Base-by-base conservation (phyloP, 331 rosid species). In the Prunus yedoensis region DNA sequence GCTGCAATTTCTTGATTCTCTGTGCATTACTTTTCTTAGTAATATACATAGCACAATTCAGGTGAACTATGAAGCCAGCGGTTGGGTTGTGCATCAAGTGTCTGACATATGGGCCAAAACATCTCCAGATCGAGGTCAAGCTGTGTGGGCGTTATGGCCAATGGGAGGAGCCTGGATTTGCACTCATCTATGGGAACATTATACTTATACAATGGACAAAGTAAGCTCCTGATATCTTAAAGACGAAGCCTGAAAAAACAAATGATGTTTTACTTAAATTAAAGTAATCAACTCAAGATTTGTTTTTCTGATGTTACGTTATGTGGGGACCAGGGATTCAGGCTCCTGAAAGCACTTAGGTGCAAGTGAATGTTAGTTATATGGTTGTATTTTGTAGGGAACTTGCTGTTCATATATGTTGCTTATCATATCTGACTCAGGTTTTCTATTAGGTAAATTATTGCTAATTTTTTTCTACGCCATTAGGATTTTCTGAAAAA, bases 101-200 rank as follows among this genome's bases (percentile, higher is more conserved):
- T 87, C 98, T 43, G 97, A 94, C 78, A 66, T 90, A 81, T 94
- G 97, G 98, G 97, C 86, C 5, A 94, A 94, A 86, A 86, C 95
- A 68, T 94, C 98, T 57, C 93, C 98, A 0, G 98, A 91, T 83
- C 86, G 88, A 65, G 98, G 97, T 79, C 75, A 81, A 73, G 97
- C 98, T 51, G 97, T 91, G 56, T 94, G 97, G 97, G 95, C 97
- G 14, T 76, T 94, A 75, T 94, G 98, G 97, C 98, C 93, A 53
- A 89, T 94, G 95, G 98, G 98, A 56, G 98, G 98, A 80, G 97
- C 98, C 64, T 94, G 98, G 97, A 82, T 91, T 50, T 87, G 90
- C 83, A 81, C 85, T 61, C 97, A 94, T 87, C 85, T 91, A 25
- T 94, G 98, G 98, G 98, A 94, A 81, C 98, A 94, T 86, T 94